Evolutionary conservation across 768 basidiomycete genomes (phyloP).

Genomic region (Mycena vulgaris): DNA sequence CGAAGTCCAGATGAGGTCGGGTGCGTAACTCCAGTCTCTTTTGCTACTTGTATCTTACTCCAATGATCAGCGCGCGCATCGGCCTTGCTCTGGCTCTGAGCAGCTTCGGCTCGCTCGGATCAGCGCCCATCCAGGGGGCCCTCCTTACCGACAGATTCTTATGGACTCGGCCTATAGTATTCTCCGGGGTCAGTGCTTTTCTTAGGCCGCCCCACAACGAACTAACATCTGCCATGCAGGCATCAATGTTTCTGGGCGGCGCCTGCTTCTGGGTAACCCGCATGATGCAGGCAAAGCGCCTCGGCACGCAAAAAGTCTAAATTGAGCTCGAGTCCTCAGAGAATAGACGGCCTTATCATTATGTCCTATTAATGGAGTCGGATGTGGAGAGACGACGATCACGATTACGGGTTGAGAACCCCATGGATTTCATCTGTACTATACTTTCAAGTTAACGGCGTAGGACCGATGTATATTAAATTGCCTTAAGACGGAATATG

Average conservation of each 20-base stretch:
- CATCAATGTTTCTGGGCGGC: constrained; percentile 10
- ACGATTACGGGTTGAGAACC: constrained; percentile 1
- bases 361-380: constrained; percentile 15
- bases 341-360: background rate
- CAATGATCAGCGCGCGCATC: background rate
- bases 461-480: no score
- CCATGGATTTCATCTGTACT: background rate
- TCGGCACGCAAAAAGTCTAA: constrained; percentile 10
- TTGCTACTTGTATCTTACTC: background rate
- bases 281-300: constrained; percentile 15
- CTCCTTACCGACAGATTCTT: constrained; percentile 7
- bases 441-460: no score
- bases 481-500: no score
- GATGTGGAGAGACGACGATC: background rate
- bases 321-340: background rate
- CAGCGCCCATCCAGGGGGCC: constrained; percentile 30
- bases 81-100: constrained; percentile 19
- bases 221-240: constrained; percentile 2
- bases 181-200: constrained; percentile 18
- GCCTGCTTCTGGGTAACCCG: constrained; percentile 13
- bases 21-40: background rate
- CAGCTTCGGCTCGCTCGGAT: constrained; percentile 16
- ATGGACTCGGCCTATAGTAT: constrained; percentile 23
- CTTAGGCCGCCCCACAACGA: background rate
- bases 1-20: constrained; percentile 11